A percentile compares a stretch with the other conserved stretches of the same genome.
These are phyloP conservation scores for Phytophthora capsici DNA, from an alignment of 352 stramenopile genomes.

Conservation along the genomic window DNA sequence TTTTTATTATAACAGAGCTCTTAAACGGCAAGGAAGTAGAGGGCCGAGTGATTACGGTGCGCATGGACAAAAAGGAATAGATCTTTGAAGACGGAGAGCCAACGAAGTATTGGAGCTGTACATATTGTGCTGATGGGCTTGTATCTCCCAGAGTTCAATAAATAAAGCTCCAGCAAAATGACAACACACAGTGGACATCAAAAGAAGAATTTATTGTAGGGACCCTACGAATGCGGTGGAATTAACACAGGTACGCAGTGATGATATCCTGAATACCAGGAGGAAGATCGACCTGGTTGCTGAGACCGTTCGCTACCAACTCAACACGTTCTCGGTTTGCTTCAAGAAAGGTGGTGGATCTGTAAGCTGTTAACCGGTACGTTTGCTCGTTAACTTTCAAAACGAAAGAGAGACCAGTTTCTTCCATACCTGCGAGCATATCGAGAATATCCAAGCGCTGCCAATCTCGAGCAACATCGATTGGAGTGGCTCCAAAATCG, in stretches of 20 bases:
- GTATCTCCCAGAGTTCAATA: constrained; percentile 12
- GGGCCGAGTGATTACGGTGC: constrained; percentile 70
- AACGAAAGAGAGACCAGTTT: background rate
- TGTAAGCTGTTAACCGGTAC: constrained; percentile 22
- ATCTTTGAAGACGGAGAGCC: constrained; percentile 8
- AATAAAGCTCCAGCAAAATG: too few species aligned
- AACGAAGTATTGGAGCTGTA: constrained; percentile 26
- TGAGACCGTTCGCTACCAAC: constrained; percentile 14
- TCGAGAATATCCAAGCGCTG: constrained; percentile 57
- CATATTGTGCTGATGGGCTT: constrained; percentile 22
- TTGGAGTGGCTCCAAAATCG: constrained; percentile 51
- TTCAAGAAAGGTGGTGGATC: constrained; percentile 13
- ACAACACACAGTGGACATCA: constrained; percentile 11
- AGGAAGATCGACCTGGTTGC: constrained; percentile 31
- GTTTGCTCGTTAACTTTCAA: background rate
- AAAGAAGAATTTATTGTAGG: background rate
- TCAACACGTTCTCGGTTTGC: constrained; percentile 35
- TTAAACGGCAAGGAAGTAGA: constrained; percentile 75
- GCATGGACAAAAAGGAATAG: constrained; percentile 63
- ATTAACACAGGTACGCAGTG: constrained; percentile 21
- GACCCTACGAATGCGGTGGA: too few species aligned
- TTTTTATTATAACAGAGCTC: constrained; percentile 40
- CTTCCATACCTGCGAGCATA: constrained; percentile 48
- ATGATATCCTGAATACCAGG: constrained; percentile 23
- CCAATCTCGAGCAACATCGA: constrained; percentile 69